Percentiles rank a stretch among this genome's conserved stretches.
Evolutionary conservation across 73 alveolate genomes (phyloP).

Genomic region (Effrenium voratum): DNA sequence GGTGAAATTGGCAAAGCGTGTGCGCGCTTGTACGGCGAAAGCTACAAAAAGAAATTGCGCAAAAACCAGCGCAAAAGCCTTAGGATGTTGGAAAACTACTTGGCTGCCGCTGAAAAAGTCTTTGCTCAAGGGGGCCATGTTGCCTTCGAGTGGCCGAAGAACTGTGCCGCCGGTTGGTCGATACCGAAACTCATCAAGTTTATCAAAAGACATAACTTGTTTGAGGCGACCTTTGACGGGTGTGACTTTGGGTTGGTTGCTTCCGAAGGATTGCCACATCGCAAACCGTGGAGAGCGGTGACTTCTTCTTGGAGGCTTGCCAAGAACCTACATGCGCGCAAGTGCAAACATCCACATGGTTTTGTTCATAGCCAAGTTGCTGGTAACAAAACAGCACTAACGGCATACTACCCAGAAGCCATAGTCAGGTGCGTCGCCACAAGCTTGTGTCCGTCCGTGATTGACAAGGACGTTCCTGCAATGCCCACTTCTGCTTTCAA

Average conservation of each 20-base stretch:
- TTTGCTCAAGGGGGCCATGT: slow-evolving; percentile 32
- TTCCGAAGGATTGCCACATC: neutral
- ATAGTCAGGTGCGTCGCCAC: no score
- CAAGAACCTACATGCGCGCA: neutral
- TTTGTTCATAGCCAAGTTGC: neutral
- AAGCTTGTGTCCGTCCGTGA: no score
- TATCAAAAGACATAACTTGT: neutral
- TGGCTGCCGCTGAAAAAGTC: neutral
- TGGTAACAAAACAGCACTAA: neutral
- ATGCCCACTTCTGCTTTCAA: no score
- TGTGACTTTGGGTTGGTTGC: neutral
- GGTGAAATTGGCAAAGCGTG: neutral
- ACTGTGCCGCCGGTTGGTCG: neutral
- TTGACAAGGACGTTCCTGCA: no score
- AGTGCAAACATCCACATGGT: neutral
- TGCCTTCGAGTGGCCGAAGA: slow-evolving; percentile 29
- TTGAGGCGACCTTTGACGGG: slow-evolving; percentile 19
- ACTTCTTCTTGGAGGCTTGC: neutral
- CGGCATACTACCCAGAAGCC: slow-evolving; percentile 23
- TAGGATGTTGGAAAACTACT: neutral
- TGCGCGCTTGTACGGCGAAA: no score
- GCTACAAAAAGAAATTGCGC: no score
- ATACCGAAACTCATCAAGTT: neutral
- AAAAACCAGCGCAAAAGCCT: neutral
- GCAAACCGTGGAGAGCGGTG: slow-evolving; percentile 21